A percentile compares a stretch with the other conserved stretches of the same genome.
These are phyloP conservation scores for Albifimbria verrucaria DNA, from an alignment of 2,329 filamentous ascomycete genomes.

Conservation along the genomic window DNA sequence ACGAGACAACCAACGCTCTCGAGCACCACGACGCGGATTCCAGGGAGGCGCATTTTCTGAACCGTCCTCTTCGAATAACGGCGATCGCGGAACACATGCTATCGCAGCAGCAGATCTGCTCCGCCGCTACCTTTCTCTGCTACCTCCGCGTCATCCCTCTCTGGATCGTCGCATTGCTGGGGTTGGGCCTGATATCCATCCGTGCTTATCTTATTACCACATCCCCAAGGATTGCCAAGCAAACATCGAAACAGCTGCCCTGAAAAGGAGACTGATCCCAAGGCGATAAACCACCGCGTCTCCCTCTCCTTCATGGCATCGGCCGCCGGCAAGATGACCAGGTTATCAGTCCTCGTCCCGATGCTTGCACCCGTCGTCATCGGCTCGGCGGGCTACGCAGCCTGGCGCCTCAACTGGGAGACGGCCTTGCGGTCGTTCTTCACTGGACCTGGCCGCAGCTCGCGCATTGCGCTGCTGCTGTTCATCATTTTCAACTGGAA, in stretches of 20 bases:
- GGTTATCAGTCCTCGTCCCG: slow-evolving; percentile 30
- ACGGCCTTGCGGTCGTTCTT: slow-evolving; percentile 39
- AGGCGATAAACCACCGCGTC: no score
- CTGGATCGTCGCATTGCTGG: slow-evolving; percentile 37
- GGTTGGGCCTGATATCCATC: not conserved
- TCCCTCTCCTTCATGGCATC: slow-evolving; percentile 24
- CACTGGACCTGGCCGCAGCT: slow-evolving; percentile 51
- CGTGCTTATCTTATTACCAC: not conserved
- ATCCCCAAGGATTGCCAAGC: no score
- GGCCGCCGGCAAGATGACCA: slow-evolving; percentile 28
- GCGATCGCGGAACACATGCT: not conserved
- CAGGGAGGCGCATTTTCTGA: no score
- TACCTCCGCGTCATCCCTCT: slow-evolving; percentile 36
- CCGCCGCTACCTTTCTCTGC: slow-evolving; percentile 35
- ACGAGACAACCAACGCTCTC: no score
- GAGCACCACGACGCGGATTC: no score
- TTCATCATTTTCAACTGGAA: slow-evolving; percentile 68
- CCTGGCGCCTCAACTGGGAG: slow-evolving; percentile 41
- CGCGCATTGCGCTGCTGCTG: slow-evolving; percentile 49
- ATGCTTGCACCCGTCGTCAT: slow-evolving; percentile 39
- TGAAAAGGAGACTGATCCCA: no score
- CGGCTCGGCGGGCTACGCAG: slow-evolving; percentile 44
- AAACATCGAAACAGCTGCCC: no score
- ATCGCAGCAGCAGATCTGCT: slow-evolving; percentile 23
- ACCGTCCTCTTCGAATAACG: no score